Conservation (phyloP, 768 basidiomycete genomes). For the Panaeolus papilionaceus region DNA sequence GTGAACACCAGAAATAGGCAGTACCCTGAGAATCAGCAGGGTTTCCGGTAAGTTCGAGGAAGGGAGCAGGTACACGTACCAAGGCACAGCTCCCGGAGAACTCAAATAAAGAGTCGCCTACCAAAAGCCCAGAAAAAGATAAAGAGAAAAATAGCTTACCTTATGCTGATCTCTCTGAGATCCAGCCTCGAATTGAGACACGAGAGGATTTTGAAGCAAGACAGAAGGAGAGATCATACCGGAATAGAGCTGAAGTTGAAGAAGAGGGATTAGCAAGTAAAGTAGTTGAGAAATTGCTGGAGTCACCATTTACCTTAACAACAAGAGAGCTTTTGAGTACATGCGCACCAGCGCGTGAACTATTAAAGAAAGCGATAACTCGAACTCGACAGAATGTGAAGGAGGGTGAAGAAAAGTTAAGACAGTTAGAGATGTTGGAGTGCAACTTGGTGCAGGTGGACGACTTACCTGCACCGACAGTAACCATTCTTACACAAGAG, state of each 20-base stretch:
- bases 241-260: too few relatives aligned
- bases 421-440: too few relatives aligned
- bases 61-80: constrained; percentile 1
- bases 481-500: too few relatives aligned
- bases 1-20: neutral
- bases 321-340: neutral
- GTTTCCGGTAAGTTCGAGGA: constrained; percentile 17
- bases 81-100: neutral
- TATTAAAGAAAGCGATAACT: too few relatives aligned
- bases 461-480: too few relatives aligned
- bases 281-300: neutral
- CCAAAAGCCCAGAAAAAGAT: too few relatives aligned
- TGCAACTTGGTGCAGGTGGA: too few relatives aligned
- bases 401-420: too few relatives aligned
- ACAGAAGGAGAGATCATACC: neutral
- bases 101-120: neutral
- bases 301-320: neutral
- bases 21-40: neutral
- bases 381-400: too few relatives aligned
- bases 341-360: too few relatives aligned
- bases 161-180: too few relatives aligned
- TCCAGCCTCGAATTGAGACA: neutral
- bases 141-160: too few relatives aligned
- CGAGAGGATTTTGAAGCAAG: neutral
- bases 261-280: neutral